A percentile compares a stretch with the other conserved stretches of the same genome.
Evolutionary conservation across 2,329 filamentous ascomycete genomes (phyloP).

Genomic region (Ophiostoma perfectum): DNA sequence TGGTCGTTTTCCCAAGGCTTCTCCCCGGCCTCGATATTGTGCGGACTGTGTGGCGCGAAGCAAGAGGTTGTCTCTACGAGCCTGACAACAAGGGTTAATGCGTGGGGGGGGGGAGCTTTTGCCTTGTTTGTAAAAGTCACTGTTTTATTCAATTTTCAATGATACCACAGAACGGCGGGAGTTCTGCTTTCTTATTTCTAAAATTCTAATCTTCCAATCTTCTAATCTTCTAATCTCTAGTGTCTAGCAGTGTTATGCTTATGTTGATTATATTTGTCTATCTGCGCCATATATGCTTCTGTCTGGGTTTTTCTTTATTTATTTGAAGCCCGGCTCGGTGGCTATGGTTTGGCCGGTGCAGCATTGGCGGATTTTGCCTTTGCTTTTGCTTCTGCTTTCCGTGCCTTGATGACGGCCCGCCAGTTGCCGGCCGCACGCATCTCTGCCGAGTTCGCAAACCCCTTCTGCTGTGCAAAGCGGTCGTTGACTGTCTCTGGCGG

Average conservation of each 20-base stretch:
- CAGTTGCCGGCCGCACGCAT: constrained; percentile 39
- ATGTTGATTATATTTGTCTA: background rate
- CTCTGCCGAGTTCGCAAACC: constrained; percentile 49
- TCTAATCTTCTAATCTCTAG: too few species aligned
- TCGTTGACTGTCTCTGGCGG: constrained; percentile 54
- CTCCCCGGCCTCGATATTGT: constrained; percentile 69
- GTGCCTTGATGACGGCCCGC: constrained; percentile 32
- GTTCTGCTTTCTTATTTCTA: constrained; percentile 5
- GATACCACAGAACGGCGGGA: constrained; percentile 16
- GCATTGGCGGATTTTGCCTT: constrained; percentile 20
- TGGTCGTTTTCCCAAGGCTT: constrained; percentile 88
- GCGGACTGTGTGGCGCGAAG: constrained; percentile 85
- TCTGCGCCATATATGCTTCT: background rate
- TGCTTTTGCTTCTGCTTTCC: constrained; percentile 27
- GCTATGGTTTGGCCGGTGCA: background rate
- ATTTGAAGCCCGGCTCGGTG: too few species aligned
- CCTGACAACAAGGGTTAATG: constrained; percentile 11
- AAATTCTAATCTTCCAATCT: too few species aligned
- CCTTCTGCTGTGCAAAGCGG: constrained; percentile 56
- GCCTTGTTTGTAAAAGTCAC: background rate
- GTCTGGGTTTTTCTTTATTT: background rate
- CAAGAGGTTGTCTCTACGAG: constrained; percentile 75
- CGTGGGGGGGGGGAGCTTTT: background rate
- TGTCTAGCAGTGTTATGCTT: background rate
- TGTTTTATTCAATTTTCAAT: constrained; percentile 8